Percentiles rank a stretch among this genome's conserved stretches.
Conservation (phyloP, 192 early-diverging fungal genomes). For the Coemansia sp. region DNA sequence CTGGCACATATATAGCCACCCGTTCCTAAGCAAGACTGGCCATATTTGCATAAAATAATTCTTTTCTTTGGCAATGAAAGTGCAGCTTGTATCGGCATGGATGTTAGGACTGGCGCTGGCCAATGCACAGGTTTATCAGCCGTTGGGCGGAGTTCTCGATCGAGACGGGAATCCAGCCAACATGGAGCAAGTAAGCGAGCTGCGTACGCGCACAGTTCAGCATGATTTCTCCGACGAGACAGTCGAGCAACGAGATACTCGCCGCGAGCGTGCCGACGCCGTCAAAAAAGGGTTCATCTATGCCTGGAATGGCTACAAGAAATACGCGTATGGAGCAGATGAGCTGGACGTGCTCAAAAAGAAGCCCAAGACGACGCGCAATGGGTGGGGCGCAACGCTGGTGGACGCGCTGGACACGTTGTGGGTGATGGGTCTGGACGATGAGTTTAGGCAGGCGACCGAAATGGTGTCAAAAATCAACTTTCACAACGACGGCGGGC, state of each 20-base stretch:
- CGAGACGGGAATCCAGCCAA: slow-evolving; percentile 23
- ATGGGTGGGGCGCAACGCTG: slow-evolving; percentile 80
- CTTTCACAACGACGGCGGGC: slow-evolving; percentile 64
- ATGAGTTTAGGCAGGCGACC: slow-evolving; percentile 72
- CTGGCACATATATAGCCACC: neutral
- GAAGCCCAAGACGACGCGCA: slow-evolving; percentile 49
- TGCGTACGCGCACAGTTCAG: slow-evolving; percentile 39
- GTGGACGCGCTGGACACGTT: slow-evolving; percentile 88
- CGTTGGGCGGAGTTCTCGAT: slow-evolving; percentile 17
- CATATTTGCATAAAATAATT: neutral
- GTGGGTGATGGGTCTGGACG: slow-evolving; percentile 72
- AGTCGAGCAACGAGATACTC: slow-evolving; percentile 17
- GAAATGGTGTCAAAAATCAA: slow-evolving; percentile 67
- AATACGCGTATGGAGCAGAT: slow-evolving; percentile 80
- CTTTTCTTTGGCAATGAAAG: slow-evolving; percentile 13
- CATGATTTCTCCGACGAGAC: slow-evolving; percentile 35
- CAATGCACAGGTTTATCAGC: slow-evolving; percentile 1
- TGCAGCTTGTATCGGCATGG: slow-evolving; percentile 18
- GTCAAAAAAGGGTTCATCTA: slow-evolving; percentile 64
- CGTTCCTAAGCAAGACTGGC: neutral
- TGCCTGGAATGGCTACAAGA: slow-evolving; percentile 76
- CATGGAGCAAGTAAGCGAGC: slow-evolving; percentile 6
- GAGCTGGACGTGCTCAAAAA: slow-evolving; percentile 54
- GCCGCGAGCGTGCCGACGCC: slow-evolving; percentile 40
- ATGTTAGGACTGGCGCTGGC: slow-evolving; percentile 10